Base-by-base conservation (phyloP, 208 protist species). In the Crithidia brevicula region DNA sequence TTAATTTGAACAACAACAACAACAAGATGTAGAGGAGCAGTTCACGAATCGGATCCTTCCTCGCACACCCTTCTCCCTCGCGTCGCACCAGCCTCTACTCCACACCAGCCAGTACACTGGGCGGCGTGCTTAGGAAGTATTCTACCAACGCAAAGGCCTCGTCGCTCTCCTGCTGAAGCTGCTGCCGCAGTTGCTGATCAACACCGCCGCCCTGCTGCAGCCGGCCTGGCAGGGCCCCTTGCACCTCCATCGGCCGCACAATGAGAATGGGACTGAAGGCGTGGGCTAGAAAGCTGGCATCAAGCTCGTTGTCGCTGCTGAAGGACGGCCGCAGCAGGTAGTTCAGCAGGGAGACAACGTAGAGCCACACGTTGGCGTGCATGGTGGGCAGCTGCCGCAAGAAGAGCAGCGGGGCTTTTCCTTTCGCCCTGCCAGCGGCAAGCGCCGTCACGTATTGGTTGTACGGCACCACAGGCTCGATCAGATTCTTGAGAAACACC, bases 281-380 rank as follows among this genome's bases (percentile, higher is more conserved):
- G 57, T 85, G 86, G 1, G 88, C 81, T 23, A 94, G 56, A 23
- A 91, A 66, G 23, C 25, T 62, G 2, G 85, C 53, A 2, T 84
- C 91, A 4, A 95, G 68, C 15, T 79, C 82, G 72, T 95, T 96
- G 63, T 74, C 49, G 50, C 60, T 38, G 31, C 68, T 73, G 65
- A 92, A 76, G 25, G 58, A 66, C n/a, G 88, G 88, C 4, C 83
- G 69, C 11, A 97, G 74, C 1, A 97, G 73, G 46, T 83, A 95
- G 82, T 93, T 90, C 22, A 97, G 74, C n/a, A 97, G 72, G 28
- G 88, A 64, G 38, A 92, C 53, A 3, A 96, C 73, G 67, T 96
- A 97, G 16, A 94, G 52, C 74, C 81, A 96, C 53, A 93, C 70
- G 64, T 96, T 97, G 20, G 82, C 88, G 67, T 96, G 84, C 56